Conservation (phyloP, 306 rosid species). For the Glycine soja region DNA sequence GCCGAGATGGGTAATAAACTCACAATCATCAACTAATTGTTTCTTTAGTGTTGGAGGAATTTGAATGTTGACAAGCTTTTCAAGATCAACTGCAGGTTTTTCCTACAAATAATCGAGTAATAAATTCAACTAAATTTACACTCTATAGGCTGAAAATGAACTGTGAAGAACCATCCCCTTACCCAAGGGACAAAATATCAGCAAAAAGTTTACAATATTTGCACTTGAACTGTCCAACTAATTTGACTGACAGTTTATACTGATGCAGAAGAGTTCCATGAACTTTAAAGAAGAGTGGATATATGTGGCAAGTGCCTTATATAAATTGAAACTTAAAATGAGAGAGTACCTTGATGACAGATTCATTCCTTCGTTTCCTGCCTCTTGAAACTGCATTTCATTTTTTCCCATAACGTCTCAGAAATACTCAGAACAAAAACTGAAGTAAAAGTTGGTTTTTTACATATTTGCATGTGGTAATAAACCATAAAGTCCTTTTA, state of each 20-base stretch:
- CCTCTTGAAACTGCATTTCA: conserved; percentile 71
- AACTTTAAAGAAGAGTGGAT: conserved; percentile 9
- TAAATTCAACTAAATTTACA: conserved; percentile 27
- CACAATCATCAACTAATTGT: conserved; percentile 87
- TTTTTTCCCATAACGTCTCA: conserved; percentile 42
- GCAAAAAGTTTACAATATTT: neutral
- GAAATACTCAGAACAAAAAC: conserved; percentile 34
- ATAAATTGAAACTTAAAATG: conserved; percentile 40
- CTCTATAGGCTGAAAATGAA: conserved; percentile 1
- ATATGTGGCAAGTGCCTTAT: neutral
- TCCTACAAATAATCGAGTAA: conserved; percentile 55
- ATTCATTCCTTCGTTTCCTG: conserved; percentile 72
- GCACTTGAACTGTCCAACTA: conserved; percentile 27
- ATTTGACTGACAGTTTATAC: conserved; percentile 20
- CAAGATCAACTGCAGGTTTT: conserved; percentile 46
- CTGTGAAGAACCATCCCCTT: conserved; percentile 26
- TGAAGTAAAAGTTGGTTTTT: neutral
- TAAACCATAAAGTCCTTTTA: neutral
- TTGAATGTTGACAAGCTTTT: conserved; percentile 69
- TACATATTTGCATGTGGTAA: conserved; percentile 21
- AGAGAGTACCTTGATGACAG: conserved; percentile 61
- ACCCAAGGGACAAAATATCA: neutral
- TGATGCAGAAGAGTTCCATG: conserved; percentile 29
- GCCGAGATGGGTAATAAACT: conserved; percentile 78
- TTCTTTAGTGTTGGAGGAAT: conserved; percentile 75